These are phyloP conservation scores for Vairimorpha apis DNA, from an alignment of 371 early-diverging fungal genomes.

Conservation along the genomic window DNA sequence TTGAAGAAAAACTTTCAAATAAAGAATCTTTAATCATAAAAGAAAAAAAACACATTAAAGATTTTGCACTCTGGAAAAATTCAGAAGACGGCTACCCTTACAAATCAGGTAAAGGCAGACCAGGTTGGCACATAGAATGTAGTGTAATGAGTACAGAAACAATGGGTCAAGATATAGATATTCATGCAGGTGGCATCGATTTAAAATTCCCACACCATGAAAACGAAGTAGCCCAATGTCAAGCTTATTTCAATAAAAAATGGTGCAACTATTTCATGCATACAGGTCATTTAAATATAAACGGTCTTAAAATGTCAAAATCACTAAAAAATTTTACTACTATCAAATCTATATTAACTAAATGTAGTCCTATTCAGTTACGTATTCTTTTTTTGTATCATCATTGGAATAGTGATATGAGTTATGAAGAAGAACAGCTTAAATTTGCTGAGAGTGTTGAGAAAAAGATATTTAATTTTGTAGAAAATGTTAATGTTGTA, in stretches of 20 bases:
- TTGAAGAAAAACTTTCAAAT: no score
- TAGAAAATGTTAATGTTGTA: slow-evolving; percentile 66
- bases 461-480: slow-evolving; percentile 67
- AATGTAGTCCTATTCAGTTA: slow-evolving; percentile 75
- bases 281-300: slow-evolving; percentile 92
- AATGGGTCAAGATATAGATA: slow-evolving; percentile 78
- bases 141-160: slow-evolving; percentile 92
- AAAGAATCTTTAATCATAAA: no score
- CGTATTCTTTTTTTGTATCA: slow-evolving; percentile 84
- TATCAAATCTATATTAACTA: slow-evolving; percentile 78
- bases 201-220: slow-evolving; percentile 98
- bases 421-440: slow-evolving; percentile 75
- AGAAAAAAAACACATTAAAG: slow-evolving; percentile 70
- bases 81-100: slow-evolving; percentile 81
- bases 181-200: slow-evolving; percentile 96
- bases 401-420: slow-evolving; percentile 79
- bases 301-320: slow-evolving; percentile 98
- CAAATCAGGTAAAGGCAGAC: slow-evolving; percentile 68
- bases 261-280: slow-evolving; percentile 98
- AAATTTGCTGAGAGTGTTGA: slow-evolving; percentile 76
- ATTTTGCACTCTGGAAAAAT: slow-evolving; percentile 97
- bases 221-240: slow-evolving; percentile 87
- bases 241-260: slow-evolving; percentile 74
- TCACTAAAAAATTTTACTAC: slow-evolving; percentile 95
- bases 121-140: slow-evolving; percentile 99